Evolutionary conservation across 257 asterid genomes (phyloP).

Genomic region (Avicennia marina): DNA sequence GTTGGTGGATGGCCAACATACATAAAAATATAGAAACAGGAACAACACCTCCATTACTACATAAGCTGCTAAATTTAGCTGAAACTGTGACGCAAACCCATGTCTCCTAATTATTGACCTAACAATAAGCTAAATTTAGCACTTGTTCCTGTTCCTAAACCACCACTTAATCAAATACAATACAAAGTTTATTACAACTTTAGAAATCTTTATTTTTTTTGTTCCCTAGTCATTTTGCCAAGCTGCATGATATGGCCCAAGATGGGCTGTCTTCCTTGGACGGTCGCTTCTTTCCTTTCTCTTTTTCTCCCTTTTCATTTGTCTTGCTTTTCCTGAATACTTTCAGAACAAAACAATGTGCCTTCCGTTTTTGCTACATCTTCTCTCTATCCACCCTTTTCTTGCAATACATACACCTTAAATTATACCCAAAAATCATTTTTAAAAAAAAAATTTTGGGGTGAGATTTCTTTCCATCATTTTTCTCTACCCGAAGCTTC

Average conservation of each 20-base stretch:
- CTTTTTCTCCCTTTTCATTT: constrained; percentile 7
- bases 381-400: not conserved
- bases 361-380: constrained; percentile 13
- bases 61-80: constrained; percentile 60
- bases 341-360: constrained; percentile 7
- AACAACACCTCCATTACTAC: constrained; percentile 26
- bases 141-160: constrained; percentile 69
- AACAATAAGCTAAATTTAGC: constrained; percentile 65
- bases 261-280: no score
- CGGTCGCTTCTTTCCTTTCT: constrained; percentile 21
- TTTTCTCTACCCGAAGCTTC: constrained; percentile 43
- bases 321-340: constrained; percentile 19
- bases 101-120: constrained; percentile 23
- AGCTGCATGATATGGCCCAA: no score
- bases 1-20: constrained; percentile 18
- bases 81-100: not conserved
- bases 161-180: constrained; percentile 15
- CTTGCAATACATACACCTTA: no score
- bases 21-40: constrained; percentile 62
- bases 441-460: no score
- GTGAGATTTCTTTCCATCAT: not conserved
- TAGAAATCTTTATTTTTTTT: constrained; percentile 3
- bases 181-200: constrained; percentile 23
- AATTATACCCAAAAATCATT: no score
- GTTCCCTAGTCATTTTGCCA: no score